Conservation (phyloP, 768 basidiomycete species). For the Chalciporus pseudorubinellus region DNA sequence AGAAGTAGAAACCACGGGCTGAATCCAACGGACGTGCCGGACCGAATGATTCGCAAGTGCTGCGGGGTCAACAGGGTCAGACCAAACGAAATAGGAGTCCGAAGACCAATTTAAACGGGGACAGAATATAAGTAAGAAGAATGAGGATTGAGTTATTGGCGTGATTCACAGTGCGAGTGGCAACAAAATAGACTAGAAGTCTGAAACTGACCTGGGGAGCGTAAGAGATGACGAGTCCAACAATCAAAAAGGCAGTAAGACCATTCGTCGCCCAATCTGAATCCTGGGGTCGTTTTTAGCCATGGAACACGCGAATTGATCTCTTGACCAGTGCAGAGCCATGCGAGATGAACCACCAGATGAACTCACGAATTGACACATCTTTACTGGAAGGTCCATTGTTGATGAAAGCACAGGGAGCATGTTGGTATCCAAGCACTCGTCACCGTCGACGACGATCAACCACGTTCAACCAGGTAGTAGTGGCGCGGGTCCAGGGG, state of each 20-base stretch:
- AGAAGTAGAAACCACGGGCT: constrained; percentile 90
- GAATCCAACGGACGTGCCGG: constrained; percentile 82
- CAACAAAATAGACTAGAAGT: neutral
- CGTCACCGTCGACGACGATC: too few species aligned
- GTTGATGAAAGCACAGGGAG: neutral
- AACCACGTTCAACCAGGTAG: too few species aligned
- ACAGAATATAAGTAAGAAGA: too few species aligned
- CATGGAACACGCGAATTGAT: neutral
- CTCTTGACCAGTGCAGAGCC: too few species aligned
- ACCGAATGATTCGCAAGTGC: constrained; percentile 78
- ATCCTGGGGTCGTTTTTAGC: constrained; percentile 40
- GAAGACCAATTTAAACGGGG: too few species aligned
- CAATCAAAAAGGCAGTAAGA: constrained; percentile 62
- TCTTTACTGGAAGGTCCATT: constrained; percentile 2
- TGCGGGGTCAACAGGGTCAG: constrained; percentile 32
- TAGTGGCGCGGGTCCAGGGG: neutral
- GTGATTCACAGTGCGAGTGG: neutral
- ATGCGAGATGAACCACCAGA: too few species aligned
- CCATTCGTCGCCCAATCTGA: constrained; percentile 67
- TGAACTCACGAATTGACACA: constrained; percentile 22
- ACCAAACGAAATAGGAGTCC: too few species aligned
- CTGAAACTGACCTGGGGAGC: constrained; percentile 62
- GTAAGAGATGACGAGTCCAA: constrained; percentile 81
- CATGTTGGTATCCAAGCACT: neutral
- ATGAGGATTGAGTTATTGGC: too few species aligned